Evolutionary conservation across 2,329 filamentous ascomycete genomes (phyloP).

Genomic region (Cladobotryum protrusum): DNA sequence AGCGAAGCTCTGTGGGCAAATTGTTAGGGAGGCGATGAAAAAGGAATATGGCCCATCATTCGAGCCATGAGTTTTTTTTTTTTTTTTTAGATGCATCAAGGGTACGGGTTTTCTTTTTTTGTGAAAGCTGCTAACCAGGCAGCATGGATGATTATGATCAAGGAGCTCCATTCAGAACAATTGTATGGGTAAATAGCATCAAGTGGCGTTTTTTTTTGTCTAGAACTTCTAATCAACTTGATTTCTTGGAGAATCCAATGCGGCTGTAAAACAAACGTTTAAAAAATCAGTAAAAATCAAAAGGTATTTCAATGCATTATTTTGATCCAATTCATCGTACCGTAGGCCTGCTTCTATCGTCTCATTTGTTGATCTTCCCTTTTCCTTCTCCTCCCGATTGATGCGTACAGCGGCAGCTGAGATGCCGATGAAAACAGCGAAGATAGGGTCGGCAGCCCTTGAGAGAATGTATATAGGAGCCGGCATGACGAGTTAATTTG

Average conservation of each 20-base stretch:
- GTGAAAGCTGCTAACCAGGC: background rate
- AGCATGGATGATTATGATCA: background rate
- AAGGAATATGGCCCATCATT: constrained; percentile 56
- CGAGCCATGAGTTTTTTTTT: constrained; percentile 24
- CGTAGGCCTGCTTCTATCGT: constrained; percentile 42
- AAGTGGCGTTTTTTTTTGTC: background rate
- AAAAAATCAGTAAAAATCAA: constrained; percentile 1
- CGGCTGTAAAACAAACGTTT: constrained; percentile 22
- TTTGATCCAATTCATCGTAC: constrained; percentile 21
- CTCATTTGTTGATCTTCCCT: constrained; percentile 46
- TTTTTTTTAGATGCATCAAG: background rate
- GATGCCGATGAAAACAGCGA: constrained; percentile 51
- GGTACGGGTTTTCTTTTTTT: background rate
- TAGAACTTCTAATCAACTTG: constrained; percentile 6
- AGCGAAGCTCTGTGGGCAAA: constrained; percentile 63
- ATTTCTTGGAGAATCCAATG: constrained; percentile 21
- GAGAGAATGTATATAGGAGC: constrained; percentile 55
- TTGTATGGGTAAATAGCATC: background rate
- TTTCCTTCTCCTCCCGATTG: constrained; percentile 54
- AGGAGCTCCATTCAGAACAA: background rate
- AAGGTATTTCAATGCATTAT: background rate
- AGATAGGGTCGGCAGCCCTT: constrained; percentile 52
- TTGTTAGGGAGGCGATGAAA: constrained; percentile 63
- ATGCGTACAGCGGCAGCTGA: constrained; percentile 51
- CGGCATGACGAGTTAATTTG: constrained; percentile 35